Percentiles rank a stretch among this genome's conserved stretches.
Evolutionary conservation across 108 stramenopile genomes (phyloP).

Genomic region (Craspedostauros australis): DNA sequence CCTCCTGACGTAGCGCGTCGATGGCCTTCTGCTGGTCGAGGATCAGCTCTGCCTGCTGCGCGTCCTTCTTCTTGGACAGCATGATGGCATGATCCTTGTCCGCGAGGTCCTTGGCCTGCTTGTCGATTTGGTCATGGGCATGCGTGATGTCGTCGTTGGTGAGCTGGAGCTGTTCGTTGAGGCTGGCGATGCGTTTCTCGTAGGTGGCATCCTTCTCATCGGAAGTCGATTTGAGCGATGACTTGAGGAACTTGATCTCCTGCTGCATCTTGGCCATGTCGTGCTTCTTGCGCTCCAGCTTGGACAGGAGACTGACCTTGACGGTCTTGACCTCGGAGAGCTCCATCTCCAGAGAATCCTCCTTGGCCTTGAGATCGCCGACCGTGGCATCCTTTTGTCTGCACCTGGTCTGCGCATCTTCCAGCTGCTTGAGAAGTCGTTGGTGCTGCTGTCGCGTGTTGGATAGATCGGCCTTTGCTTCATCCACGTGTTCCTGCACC

Average conservation of each 20-base stretch:
- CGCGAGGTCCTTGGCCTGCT: slow-evolving; percentile 6
- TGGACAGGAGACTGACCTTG: slow-evolving; percentile 24
- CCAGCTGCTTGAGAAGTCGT: slow-evolving; percentile 7
- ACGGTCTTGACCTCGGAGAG: slow-evolving; percentile 21
- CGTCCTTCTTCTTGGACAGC: slow-evolving; percentile 9
- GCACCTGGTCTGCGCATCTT: slow-evolving; percentile 7
- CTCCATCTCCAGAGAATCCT: slow-evolving; percentile 28
- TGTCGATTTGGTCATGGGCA: slow-evolving; percentile 12
- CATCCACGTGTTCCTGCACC: slow-evolving; percentile 23
- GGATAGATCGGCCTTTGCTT: slow-evolving; percentile 21
- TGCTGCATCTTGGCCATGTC: slow-evolving; percentile 12
- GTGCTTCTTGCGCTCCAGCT: slow-evolving; percentile 32
- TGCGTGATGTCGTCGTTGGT: slow-evolving; percentile 17
- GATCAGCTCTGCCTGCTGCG: slow-evolving; percentile 13
- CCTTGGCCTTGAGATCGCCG: slow-evolving; percentile 12
- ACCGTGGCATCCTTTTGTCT: slow-evolving; percentile 5
- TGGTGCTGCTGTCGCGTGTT: slow-evolving; percentile 12
- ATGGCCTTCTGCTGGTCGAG: slow-evolving; percentile 10
- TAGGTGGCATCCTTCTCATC: slow-evolving; percentile 21
- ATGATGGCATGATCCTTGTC: slow-evolving; percentile 15
- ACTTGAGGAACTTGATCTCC: slow-evolving; percentile 8
- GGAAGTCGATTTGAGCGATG: no score
- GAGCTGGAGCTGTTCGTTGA: slow-evolving; percentile 20
- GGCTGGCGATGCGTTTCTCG: slow-evolving; percentile 10
- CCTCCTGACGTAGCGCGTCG: slow-evolving; percentile 9